phyloP scores from a whole-genome alignment of 805 yeast genomes.

The Candida yuanshanica region DNA sequence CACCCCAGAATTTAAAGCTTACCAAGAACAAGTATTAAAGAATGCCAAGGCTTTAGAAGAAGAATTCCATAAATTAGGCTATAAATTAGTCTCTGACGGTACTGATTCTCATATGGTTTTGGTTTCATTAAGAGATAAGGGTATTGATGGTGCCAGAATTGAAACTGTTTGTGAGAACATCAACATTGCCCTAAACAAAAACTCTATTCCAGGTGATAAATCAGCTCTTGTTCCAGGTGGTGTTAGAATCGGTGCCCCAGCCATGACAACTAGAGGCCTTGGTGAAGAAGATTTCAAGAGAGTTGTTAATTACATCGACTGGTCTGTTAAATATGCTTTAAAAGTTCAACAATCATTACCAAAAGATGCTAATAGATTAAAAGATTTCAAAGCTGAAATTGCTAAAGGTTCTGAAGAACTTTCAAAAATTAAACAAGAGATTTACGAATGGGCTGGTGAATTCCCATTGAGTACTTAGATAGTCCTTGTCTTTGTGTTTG shows the following conservation, averaged over 20 bases:
- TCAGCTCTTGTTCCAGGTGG: conserved; percentile 97
- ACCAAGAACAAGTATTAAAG: conserved; percentile 76
- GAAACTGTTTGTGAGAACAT: conserved; percentile 85
- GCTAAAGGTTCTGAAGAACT: conserved; percentile 68
- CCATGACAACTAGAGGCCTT: conserved; percentile 96
- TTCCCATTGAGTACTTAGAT: conserved; percentile 61
- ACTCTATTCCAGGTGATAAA: conserved; percentile 94
- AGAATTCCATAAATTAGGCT: conserved; percentile 58
- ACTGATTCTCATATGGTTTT: conserved; percentile 92
- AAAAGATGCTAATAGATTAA: conserved; percentile 87
- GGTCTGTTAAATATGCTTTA: conserved; percentile 55
- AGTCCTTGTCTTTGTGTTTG: not conserved
- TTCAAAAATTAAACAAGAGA: conserved; percentile 64
- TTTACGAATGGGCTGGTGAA: conserved; percentile 86
- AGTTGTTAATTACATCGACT: conserved; percentile 75
- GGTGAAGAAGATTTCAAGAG: conserved; percentile 68
- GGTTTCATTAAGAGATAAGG: conserved; percentile 68
- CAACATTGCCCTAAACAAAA: conserved; percentile 93
- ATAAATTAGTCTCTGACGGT: conserved; percentile 82
- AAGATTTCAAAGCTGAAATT: conserved; percentile 88
- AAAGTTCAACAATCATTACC: conserved; percentile 76
- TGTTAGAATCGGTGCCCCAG: conserved; percentile 95
- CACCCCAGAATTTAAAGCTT: conserved; percentile 80
- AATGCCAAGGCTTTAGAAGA: conserved; percentile 77
- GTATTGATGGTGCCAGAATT: conserved; percentile 92